Conservation (phyloP, 1,284 basidiomycete species). For the Moesziomyces aphidis region DNA sequence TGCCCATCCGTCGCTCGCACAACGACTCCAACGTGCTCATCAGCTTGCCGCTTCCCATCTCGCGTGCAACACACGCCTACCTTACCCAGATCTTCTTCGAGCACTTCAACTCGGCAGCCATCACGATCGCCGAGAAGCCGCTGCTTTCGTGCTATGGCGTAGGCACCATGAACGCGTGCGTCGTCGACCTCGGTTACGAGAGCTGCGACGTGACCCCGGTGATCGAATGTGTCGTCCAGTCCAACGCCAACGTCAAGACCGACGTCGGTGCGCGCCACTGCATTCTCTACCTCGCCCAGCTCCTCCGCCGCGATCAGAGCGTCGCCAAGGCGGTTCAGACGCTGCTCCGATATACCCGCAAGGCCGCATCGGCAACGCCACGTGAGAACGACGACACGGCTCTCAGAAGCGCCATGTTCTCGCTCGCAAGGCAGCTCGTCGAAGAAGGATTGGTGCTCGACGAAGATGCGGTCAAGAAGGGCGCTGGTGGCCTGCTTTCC, state of each 20-base stretch:
- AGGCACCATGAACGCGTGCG: conserved; percentile 81
- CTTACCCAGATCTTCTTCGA: conserved; percentile 92
- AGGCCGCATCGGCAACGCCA: conserved; percentile 19
- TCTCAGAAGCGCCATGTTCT: conserved; percentile 27
- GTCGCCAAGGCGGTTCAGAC: conserved; percentile 53
- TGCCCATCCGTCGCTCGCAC: conserved; percentile 82
- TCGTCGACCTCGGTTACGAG: conserved; percentile 85
- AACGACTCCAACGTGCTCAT: conserved; percentile 89
- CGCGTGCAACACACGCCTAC: conserved; percentile 79
- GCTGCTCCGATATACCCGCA: conserved; percentile 54
- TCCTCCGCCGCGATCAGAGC: conserved; percentile 57
- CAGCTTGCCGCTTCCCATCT: conserved; percentile 77
- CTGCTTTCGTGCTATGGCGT: conserved; percentile 85
- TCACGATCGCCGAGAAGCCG: conserved; percentile 85
- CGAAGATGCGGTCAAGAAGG: conserved; percentile 43
- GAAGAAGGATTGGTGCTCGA: conserved; percentile 52
- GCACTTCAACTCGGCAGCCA: conserved; percentile 89
- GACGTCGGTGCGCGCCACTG: conserved; percentile 59
- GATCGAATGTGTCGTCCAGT: conserved; percentile 76
- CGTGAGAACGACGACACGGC: conserved; percentile 26
- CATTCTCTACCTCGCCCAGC: conserved; percentile 61
- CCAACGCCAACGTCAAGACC: conserved; percentile 49
- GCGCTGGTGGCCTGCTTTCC: conserved; percentile 33
- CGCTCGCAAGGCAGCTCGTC: conserved; percentile 55
- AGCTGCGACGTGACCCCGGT: conserved; percentile 83